Evolutionary conservation across 176 grass and related monocot genomes (phyloP).

Genomic region (Thalia dealbata): DNA sequence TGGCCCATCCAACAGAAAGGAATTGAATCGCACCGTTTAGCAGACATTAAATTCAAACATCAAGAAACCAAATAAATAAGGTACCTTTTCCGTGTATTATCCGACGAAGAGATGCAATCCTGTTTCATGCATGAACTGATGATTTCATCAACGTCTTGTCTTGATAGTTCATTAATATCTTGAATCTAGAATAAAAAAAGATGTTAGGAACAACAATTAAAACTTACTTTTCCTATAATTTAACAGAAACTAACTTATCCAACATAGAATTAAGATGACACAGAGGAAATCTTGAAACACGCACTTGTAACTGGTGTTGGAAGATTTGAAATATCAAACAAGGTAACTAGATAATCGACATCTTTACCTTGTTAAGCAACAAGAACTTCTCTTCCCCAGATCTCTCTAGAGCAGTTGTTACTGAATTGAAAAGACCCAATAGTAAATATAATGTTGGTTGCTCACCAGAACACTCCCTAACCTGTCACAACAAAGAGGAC

Average conservation of each 20-base stretch:
- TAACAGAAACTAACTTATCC: not conserved
- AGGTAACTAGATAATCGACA: not conserved
- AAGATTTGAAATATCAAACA: not conserved
- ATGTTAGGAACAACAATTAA: not conserved
- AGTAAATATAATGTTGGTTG: conserved; percentile 65
- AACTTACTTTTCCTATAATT: not conserved
- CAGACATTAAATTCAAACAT: not conserved
- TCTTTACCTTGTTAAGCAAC: conserved; percentile 78
- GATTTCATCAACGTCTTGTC: conserved; percentile 47
- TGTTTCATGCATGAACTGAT: conserved; percentile 28
- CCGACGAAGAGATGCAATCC: conserved; percentile 30
- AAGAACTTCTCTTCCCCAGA: conserved; percentile 81
- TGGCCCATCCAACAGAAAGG: too few species aligned
- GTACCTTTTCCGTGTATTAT: conserved; percentile 36
- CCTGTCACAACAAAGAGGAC: conserved; percentile 21
- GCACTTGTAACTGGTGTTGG: not conserved
- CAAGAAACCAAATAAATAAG: not conserved
- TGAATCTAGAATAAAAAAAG: conserved; percentile 30
- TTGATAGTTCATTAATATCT: conserved; percentile 49
- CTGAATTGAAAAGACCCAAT: conserved; percentile 58
- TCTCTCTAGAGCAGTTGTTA: conserved; percentile 58
- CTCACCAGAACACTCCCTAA: conserved; percentile 26
- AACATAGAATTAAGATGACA: not conserved
- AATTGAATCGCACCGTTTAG: not conserved
- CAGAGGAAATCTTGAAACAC: not conserved